These are phyloP conservation scores for Paraphaeosphaeria minitans DNA, from an alignment of 2,329 filamentous ascomycete genomes.

Conservation along the genomic window DNA sequence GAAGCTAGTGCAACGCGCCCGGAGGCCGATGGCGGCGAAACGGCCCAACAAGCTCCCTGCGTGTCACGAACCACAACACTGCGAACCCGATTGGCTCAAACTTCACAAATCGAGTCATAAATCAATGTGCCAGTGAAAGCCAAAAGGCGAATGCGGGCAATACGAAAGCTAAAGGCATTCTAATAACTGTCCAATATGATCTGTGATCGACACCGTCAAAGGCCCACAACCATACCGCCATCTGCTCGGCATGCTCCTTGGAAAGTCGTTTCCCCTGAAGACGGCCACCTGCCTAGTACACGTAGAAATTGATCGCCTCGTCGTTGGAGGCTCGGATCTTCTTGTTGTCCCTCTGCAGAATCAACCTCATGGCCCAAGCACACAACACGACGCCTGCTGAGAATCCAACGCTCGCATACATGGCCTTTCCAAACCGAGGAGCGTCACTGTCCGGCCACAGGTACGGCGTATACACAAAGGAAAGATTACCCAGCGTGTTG, in stretches of 20 bases:
- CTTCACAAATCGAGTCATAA: background rate
- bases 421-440: slow-evolving; percentile 25
- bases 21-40: slow-evolving; percentile 3
- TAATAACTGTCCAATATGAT: background rate
- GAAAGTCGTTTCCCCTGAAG: background rate
- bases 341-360: slow-evolving; percentile 25
- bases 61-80: background rate
- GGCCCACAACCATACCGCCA: background rate
- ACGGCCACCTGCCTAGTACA: slow-evolving; percentile 16
- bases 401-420: slow-evolving; percentile 27
- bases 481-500: slow-evolving; percentile 48
- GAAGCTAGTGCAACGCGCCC: background rate
- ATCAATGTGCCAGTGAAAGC: background rate
- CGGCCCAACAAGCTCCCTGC: background rate
- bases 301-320: slow-evolving; percentile 28
- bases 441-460: slow-evolving; percentile 28
- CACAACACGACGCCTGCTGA: slow-evolving; percentile 21
- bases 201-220: background rate
- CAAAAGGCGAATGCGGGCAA: background rate
- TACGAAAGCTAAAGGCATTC: background rate
- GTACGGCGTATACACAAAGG: slow-evolving; percentile 44
- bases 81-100: background rate
- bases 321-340: slow-evolving; percentile 23
- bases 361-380: slow-evolving; percentile 24
- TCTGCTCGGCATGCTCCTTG: background rate